Evolutionary conservation across 352 stramenopile species (phyloP), one percentile per base, ranked within the genome.

Genomic region (Phytophthora palmivora): DNA sequence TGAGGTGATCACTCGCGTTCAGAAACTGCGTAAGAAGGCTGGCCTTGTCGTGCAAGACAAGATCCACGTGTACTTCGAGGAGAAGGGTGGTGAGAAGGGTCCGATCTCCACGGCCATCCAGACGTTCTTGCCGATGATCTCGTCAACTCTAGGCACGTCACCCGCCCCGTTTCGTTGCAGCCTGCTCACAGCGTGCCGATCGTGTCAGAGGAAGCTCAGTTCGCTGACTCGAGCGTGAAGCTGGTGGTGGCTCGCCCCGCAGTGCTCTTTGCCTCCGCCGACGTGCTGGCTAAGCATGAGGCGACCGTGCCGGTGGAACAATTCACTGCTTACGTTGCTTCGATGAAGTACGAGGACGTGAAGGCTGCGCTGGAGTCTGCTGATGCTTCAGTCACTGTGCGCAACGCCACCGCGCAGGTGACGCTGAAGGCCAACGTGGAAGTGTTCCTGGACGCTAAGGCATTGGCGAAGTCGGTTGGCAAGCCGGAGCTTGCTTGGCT

Each of bases 11-110:
- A 99, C 97, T 65, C 90, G 94, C 36, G 96, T 99, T 65, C 98
- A 99, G 75, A 99, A 99, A 78, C 79, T 99, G 47, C 87, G 98
- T 34, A 99, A 99, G 81, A 95, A 90, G 67, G 91, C 95, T 12
- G 96, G 96, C 6, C 80, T 99, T 6, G 90, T 97, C 50, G 73
- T 98, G 32, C 88, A 90, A 63, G 97, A 99, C 79, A 92, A 96
- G 66, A 96, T 99, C 58, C 95, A 99, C 63, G 93, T 98, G 5
- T 99, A 97, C 80, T 98, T 96, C 52, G 46, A 77, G 41, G 84
- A 98, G 68, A 67, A 90, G 46, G 72, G 76, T 3, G 74, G 80
- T 8, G 78, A 87, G 37, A 52, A 54, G 38, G 63, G 63, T 11
- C 65, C 73, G 11, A 92, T 95, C 70, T 73, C 82, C 6, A 67